Conservation (phyloP, 768 basidiomycete genomes). For the Boletus tomentosulus region DNA sequence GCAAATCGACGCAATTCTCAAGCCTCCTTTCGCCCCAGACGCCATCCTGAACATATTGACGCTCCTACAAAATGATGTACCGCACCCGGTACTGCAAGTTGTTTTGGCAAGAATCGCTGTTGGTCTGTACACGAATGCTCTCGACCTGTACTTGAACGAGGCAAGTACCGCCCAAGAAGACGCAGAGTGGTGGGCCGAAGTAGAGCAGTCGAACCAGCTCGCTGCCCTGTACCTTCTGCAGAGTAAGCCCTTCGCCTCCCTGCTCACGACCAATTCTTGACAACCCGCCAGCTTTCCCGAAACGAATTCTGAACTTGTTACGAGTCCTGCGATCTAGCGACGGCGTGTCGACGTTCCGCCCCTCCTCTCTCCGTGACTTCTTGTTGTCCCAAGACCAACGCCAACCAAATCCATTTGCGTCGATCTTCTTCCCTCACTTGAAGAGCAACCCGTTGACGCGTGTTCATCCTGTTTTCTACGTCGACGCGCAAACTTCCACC, state of each 20-base stretch:
- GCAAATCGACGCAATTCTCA: constrained; percentile 18
- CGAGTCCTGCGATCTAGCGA: constrained; percentile 40
- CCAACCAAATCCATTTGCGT: constrained; percentile 48
- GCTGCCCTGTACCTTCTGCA: constrained; percentile 70
- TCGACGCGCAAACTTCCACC: constrained; percentile 3
- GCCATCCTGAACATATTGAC: constrained; percentile 14
- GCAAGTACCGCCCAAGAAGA: constrained; percentile 70
- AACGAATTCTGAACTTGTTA: constrained; percentile 31
- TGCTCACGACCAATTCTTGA: not conserved
- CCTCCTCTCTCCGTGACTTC: constrained; percentile 44
- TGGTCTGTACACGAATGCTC: constrained; percentile 58
- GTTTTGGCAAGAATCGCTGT: constrained; percentile 49
- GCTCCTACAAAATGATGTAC: constrained; percentile 13
- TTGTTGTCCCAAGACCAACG: constrained; percentile 44
- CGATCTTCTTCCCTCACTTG: constrained; percentile 67
- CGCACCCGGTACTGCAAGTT: constrained; percentile 23
- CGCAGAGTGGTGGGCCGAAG: constrained; percentile 79
- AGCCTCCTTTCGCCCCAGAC: constrained; percentile 17
- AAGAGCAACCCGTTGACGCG: constrained; percentile 24
- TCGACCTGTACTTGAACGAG: constrained; percentile 62
- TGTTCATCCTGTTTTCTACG: constrained; percentile 9
- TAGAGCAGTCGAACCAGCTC: constrained; percentile 55
- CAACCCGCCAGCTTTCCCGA: constrained; percentile 22
- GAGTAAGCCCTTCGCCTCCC: constrained; percentile 44
- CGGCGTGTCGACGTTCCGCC: constrained; percentile 44